These are phyloP conservation scores for Acorus gramineus DNA, from an alignment of 106 monocot species.

Conservation along the genomic window DNA sequence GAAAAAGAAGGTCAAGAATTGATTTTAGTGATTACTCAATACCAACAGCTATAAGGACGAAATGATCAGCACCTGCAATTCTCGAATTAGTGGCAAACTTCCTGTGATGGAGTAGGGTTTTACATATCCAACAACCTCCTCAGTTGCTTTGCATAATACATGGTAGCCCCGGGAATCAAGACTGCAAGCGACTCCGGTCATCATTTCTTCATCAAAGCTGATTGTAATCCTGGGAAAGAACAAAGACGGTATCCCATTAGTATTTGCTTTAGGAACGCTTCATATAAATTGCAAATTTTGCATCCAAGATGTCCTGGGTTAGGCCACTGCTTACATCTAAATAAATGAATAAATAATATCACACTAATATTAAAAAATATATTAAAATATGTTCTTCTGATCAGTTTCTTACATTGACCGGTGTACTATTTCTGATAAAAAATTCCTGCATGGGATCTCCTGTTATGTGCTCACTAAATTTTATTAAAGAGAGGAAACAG, in stretches of 20 bases:
- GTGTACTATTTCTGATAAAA: no score
- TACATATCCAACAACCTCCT: constrained; percentile 77
- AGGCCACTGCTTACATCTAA: no score
- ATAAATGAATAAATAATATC: no score
- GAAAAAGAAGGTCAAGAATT: neutral
- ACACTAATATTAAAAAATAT: no score
- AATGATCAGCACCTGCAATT: constrained; percentile 59
- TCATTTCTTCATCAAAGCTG: constrained; percentile 58
- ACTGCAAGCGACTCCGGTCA: constrained; percentile 81
- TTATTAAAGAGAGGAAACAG: neutral
- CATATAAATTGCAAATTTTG: no score
- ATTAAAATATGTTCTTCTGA: no score
- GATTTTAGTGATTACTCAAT: neutral
- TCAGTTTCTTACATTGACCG: no score
- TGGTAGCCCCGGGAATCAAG: constrained; percentile 78
- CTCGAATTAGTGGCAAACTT: constrained; percentile 85
- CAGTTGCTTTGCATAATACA: constrained; percentile 86
- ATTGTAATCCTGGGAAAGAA: constrained; percentile 46
- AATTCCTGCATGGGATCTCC: no score
- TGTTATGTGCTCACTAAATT: no score
- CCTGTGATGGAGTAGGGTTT: constrained; percentile 97
- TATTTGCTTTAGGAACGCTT: no score
- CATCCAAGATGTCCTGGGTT: no score
- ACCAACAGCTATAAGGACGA: neutral
- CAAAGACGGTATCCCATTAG: neutral